A percentile compares a stretch with the other conserved stretches of the same genome.
Conservation (phyloP, 345 rosid species). For the rapeseed (Brassica napus) region Da-Ae NC_063442.1:3396001-3396500, state of each 20-base stretch:
- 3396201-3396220: slow-evolving; percentile 67
- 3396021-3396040: slow-evolving; percentile 82
- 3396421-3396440: slow-evolving; percentile 55
- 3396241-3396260: slow-evolving; percentile 49
- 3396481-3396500: neutral
- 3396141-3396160: slow-evolving; percentile 94
- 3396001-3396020: slow-evolving; percentile 73
- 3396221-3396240: slow-evolving; percentile 48
- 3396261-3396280: slow-evolving; percentile 58
- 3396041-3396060: slow-evolving; percentile 63
- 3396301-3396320: slow-evolving; percentile 45
- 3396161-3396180: slow-evolving; percentile 76
- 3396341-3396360: slow-evolving; percentile 56
- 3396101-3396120: neutral
- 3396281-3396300: slow-evolving; percentile 60
- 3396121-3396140: slow-evolving; percentile 33
- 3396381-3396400: slow-evolving; percentile 39
- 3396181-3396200: slow-evolving; percentile 80
- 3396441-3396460: neutral
- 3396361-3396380: slow-evolving; percentile 80
- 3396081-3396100: neutral
- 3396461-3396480: neutral
- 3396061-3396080: slow-evolving; percentile 45
- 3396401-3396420: slow-evolving; percentile 53
- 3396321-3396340: slow-evolving; percentile 49